Base-by-base conservation (phyloP, 495 filamentous ascomycete species). In the Penicillium maclennaniae region DNA sequence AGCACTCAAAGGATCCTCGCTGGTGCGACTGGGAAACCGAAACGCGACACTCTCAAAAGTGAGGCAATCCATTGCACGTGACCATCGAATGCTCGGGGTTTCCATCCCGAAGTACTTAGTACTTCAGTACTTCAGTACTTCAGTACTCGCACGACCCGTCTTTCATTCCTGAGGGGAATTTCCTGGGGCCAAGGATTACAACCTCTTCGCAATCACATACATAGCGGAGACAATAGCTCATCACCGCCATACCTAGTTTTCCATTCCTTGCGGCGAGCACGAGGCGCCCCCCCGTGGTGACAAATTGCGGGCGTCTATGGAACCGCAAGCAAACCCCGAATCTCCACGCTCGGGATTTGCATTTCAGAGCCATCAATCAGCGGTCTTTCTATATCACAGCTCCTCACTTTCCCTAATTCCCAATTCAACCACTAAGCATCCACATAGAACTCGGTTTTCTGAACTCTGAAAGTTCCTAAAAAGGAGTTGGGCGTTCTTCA, bases 301-400 rank as follows among this genome's bases (percentile, higher is more conserved):
- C 56, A 59, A 59, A 55, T 59, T 48, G 47, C 43, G 51, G 47
- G 23, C 44, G 28, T 55, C 45, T 34, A 23, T 52, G 48, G 47
- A 37, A 49, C 40, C 40, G 25, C 47, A 54, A 66, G 55, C 63
- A 66, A 66, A 66, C 61, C 63, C 63, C 63, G 63, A 59, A 61
- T 53, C 61, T 55, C 60, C 57, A 63, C 60, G 57, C 51, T 63
- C 63, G 63, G 63, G 63, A 59, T 66, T 66, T 66, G 63, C 31
- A 52, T 45, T 43, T 9, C 43, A 47, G 51, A 52, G 58, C 63
- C 42, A 60, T 56, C 59, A 60, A 66, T 63, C 60, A 57, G 49
- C 60, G 47, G 49, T 47, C 26, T 58, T 50, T 66, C 45, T 60
- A 66, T 66, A 64, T 64, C 61, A 64, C 25, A 49, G 44, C 50